Base-by-base conservation (phyloP, 495 filamentous ascomycete genomes). In the Friedmanniomyces endolithicus region DNA sequence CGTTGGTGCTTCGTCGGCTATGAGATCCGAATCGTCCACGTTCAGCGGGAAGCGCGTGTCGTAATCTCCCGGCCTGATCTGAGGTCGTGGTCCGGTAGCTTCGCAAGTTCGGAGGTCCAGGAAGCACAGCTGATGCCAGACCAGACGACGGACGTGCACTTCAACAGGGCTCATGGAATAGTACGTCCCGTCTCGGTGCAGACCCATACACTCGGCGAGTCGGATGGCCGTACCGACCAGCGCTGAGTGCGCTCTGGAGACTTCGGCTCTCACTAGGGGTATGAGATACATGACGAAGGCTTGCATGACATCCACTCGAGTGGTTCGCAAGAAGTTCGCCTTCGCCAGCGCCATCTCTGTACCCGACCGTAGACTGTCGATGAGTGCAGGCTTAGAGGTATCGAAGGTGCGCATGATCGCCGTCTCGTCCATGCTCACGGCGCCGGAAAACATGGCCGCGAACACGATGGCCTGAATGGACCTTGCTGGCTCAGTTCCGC, bases 21-120 rank as follows among this genome's bases (percentile, higher is more conserved):
- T 68, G 14, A 87, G 68, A 14, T 81, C 78, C 2, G 67, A 65
- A 53, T 87, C 83, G 47, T 86, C 74, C 44, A 82, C 73, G 62
- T 87, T 86, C 7, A 84, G 63, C 11, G 84, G 84, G 20, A 83
- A 70, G 33, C 75, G 72, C 0, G 83, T 85, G 61, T 85, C 81
- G 61, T 81, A 87, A 50, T 87, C 84, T n/a, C 85, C 82, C 14
- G 71, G 65, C 6, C 83, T 77, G 48, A 88, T 86, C 51, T 75
- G 71, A 2, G 76, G 80, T 46, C 71, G 79, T 27, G 84, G 85
- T 0, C 85, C 87, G 56, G 86, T 83, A 14, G 83, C 78, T 65
- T 90, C 86, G 56, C 83, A 86, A 2, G 85, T 83, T 44, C 83
- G 75, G 43, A 86, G 78, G 66, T 92, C 86, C 11, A 92, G 72